Evolutionary conservation across 495 filamentous ascomycete genomes (phyloP), one percentile per base, ranked within the genome.

Genomic region (Penicillium salamii): DNA sequence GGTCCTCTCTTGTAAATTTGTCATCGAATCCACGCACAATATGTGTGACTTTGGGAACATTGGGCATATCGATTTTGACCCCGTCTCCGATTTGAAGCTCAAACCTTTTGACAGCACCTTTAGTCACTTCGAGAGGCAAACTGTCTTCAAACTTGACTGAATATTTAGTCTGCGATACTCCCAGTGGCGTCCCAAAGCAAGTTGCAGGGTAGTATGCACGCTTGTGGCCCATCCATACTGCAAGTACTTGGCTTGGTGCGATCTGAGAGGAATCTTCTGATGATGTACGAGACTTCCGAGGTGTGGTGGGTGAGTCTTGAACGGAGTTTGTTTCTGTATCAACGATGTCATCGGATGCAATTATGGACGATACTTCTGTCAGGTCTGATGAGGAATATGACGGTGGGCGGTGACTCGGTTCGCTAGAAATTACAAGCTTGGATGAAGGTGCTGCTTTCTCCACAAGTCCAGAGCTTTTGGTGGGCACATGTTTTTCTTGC

Each of bases 171-270:
- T 71, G 64, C 4, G 71, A 59, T 9, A 57, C 61, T 7, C 69
- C 70, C 39, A 67, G 57, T 7, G 73, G 64, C 5, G 66, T 63
- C 1, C 74, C 74, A 32, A 75, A 63, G 47, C 75, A 81, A 14
- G 70, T 78, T 15, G 70, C 78, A 24, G 78, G 77, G 42, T 75
- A 76, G 46, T 74, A 81, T 19, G 71, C 74, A 28, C 70, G 63
- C 52, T 69, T 74, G 13, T 62, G 62, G 26, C 77, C 78, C 51
- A 65, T 76, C 71, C 78, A 81, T 29, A 70, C 61, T 12, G 78
- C 74, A 48, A 81, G 59, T 0, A 79, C 74, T 48, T 78, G 74
- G 18, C 71, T 72, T n/a, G 67, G 68, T 1, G 73, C 72, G 32
- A 75, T 53, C 20, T 54, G 29, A 32, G 29, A 29, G 13, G 34